These are phyloP conservation scores for Cairneyella variabilis DNA, from an alignment of 495 filamentous ascomycete genomes.

Conservation along the genomic window DNA sequence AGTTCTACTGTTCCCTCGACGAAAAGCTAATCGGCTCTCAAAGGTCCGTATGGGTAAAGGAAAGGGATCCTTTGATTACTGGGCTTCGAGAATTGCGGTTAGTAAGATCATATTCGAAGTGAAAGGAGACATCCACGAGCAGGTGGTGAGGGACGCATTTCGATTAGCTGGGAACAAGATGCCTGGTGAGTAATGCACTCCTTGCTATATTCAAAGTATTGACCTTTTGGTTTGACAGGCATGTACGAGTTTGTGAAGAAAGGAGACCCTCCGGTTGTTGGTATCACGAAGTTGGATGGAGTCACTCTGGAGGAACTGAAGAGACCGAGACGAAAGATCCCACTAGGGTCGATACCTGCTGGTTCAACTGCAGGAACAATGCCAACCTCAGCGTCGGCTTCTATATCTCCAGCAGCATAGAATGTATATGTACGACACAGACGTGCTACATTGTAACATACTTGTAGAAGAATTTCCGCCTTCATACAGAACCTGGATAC, in stretches of 20 bases:
- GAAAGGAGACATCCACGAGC: slow-evolving; percentile 87
- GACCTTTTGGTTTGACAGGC: slow-evolving; percentile 45
- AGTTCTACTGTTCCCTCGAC: not conserved
- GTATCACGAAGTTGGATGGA: slow-evolving; percentile 87
- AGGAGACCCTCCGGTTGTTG: slow-evolving; percentile 86
- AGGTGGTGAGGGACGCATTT: slow-evolving; percentile 91
- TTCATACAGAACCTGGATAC: too few species aligned
- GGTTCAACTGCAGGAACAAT: slow-evolving; percentile 12
- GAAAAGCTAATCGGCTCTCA: not conserved
- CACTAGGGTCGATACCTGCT: slow-evolving; percentile 33
- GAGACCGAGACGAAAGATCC: slow-evolving; percentile 65
- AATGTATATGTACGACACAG: not conserved
- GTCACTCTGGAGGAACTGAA: slow-evolving; percentile 76
- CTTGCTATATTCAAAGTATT: not conserved
- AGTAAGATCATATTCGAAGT: slow-evolving; percentile 90
- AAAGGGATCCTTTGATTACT: slow-evolving; percentile 96
- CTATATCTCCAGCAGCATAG: slow-evolving; percentile 19
- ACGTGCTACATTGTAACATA: too few species aligned
- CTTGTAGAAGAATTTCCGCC: too few species aligned
- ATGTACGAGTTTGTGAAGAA: slow-evolving; percentile 92
- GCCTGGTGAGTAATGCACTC: slow-evolving; percentile 60
- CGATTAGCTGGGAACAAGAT: slow-evolving; percentile 91
- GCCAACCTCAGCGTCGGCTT: slow-evolving; percentile 8
- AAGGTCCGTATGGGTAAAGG: slow-evolving; percentile 95
- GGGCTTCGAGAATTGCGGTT: slow-evolving; percentile 83